Percentiles rank a stretch among this genome's conserved stretches.
phyloP scores from a whole-genome alignment of 164 flowering plant species.

The Vitis cinerea region DNA sequence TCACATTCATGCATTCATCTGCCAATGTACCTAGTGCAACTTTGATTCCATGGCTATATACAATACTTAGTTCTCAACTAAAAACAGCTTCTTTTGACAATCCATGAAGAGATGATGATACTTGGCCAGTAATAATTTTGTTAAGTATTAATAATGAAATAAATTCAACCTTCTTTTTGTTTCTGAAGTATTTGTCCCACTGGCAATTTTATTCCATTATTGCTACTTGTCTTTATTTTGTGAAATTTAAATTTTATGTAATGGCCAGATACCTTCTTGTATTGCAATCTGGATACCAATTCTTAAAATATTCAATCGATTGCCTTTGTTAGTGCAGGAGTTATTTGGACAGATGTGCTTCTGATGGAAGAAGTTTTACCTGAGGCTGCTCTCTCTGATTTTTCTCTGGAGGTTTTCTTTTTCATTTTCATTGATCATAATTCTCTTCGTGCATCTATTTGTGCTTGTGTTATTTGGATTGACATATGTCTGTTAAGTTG shows the following conservation, averaged over 20 bases:
- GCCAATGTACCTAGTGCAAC: no score
- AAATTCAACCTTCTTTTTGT: not conserved
- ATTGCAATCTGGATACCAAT: not conserved
- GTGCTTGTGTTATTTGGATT: not conserved
- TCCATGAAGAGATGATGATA: no score
- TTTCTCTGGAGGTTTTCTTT: constrained; percentile 61
- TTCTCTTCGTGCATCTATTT: not conserved
- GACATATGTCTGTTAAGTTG: not conserved
- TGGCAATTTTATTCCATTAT: not conserved
- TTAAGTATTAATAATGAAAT: not conserved
- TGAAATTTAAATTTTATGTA: not conserved
- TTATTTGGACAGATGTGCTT: constrained; percentile 76
- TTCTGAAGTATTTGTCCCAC: not conserved
- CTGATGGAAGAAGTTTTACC: constrained; percentile 82
- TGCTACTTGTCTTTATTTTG: not conserved
- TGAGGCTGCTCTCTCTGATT: constrained; percentile 68
- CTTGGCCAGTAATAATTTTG: no score
- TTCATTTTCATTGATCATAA: not conserved
- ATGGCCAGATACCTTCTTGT: not conserved
- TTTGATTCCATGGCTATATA: no score
- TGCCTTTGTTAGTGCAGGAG: constrained; percentile 44
- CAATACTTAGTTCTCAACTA: no score
- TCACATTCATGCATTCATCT: no score
- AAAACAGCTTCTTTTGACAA: no score
- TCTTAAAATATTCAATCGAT: constrained; percentile 8